Conservation (phyloP, 345 rosid species). For the Theobroma cacao region DNA sequence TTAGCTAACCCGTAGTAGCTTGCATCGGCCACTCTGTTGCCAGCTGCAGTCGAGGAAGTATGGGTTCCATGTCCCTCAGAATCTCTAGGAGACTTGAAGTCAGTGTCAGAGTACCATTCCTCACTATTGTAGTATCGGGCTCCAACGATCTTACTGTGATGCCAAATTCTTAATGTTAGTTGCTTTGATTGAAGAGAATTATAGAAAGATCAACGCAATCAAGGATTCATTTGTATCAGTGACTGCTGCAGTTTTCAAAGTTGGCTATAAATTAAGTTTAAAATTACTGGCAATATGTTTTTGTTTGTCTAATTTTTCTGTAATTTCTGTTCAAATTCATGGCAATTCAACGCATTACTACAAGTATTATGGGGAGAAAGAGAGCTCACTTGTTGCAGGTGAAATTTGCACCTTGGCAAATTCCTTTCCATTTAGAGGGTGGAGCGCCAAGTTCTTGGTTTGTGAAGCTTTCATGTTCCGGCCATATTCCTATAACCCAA, state of each 20-base stretch:
- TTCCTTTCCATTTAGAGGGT: conserved; percentile 33
- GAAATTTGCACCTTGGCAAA: conserved; percentile 32
- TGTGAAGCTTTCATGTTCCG: conserved; percentile 26
- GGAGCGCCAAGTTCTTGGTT: conserved; percentile 25
- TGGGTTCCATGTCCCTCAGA: conserved; percentile 31
- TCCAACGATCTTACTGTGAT: conserved; percentile 22
- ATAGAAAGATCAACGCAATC: too few relatives aligned
- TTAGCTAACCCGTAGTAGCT: conserved; percentile 26
- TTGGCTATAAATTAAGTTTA: too few relatives aligned
- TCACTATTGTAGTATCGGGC: conserved; percentile 15
- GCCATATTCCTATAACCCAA: conserved; percentile 27
- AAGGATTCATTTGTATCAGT: too few relatives aligned
- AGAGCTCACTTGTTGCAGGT: conserved; percentile 41
- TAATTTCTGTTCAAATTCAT: too few relatives aligned
- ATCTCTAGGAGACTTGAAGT: conserved; percentile 23
- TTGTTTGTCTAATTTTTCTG: too few relatives aligned
- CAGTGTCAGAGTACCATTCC: neutral
- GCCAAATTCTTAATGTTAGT: neutral
- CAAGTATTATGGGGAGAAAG: neutral
- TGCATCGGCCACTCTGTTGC: conserved; percentile 24
- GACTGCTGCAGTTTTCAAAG: too few relatives aligned
- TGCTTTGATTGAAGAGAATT: too few relatives aligned
- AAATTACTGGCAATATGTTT: too few relatives aligned
- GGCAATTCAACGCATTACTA: neutral
- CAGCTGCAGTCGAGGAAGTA: conserved; percentile 38